A percentile compares a stretch with the other conserved stretches of the same genome.
phyloP scores from a whole-genome alignment of 768 basidiomycete genomes.

The Inosperma sp. region DNA sequence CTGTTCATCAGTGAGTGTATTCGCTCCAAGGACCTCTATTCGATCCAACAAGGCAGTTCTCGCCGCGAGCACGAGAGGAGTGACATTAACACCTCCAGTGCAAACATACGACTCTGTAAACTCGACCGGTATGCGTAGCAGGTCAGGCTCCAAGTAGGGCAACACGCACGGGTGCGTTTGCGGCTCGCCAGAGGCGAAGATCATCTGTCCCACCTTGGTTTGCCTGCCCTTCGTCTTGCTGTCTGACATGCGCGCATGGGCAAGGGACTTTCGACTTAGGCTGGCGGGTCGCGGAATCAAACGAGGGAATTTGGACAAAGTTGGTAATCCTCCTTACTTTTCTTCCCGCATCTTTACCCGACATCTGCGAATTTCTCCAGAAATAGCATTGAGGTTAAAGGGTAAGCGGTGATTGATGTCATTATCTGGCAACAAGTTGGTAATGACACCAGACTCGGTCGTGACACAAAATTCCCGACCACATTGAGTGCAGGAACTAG shows the following conservation, averaged over 20 bases:
- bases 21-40: conserved; percentile 47
- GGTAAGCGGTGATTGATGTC: neutral
- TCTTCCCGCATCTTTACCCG: too few species aligned
- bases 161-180: conserved; percentile 36
- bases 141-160: conserved; percentile 20
- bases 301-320: too few species aligned
- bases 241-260: conserved; percentile 45
- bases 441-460: too few species aligned
- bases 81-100: conserved; percentile 56
- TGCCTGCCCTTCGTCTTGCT: conserved; percentile 18
- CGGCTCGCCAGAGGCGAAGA: conserved; percentile 37
- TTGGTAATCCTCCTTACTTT: too few species aligned
- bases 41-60: conserved; percentile 47
- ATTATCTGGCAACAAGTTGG: neutral
- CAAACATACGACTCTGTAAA: conserved; percentile 51
- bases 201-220: conserved; percentile 28
- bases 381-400: too few species aligned
- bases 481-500: neutral
- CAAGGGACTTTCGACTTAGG: conserved; percentile 27
- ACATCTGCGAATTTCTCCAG: too few species aligned
- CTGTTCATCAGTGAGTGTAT: conserved; percentile 66
- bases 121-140: conserved; percentile 26
- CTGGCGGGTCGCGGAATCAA: too few species aligned
- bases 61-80: conserved; percentile 52
- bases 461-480: neutral